A percentile compares a stretch with the other conserved stretches of the same genome.
phyloP scores from a whole-genome alignment of 2,329 filamentous ascomycete species.

The Neophaeococcomyces aloes region DNA sequence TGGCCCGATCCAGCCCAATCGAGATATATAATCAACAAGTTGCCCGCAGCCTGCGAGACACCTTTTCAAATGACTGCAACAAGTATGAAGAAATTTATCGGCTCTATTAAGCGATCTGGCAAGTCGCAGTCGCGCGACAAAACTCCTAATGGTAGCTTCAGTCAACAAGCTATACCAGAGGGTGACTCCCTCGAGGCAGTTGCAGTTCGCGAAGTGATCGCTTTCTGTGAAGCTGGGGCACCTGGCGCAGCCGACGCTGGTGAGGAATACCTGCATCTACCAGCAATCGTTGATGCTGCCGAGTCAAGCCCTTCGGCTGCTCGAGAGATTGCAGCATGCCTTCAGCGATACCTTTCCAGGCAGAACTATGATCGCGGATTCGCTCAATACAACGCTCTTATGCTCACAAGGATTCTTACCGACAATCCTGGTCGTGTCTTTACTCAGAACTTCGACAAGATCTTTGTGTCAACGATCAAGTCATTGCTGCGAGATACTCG shows the following conservation, averaged over 20 bases:
- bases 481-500: constrained; percentile 59
- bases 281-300: constrained; percentile 85
- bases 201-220: constrained; percentile 37
- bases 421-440: constrained; percentile 89
- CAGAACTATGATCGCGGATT: constrained; percentile 56
- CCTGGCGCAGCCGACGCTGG: constrained; percentile 48
- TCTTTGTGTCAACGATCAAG: constrained; percentile 68
- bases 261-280: constrained; percentile 85
- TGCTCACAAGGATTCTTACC: constrained; percentile 82
- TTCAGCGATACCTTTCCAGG: constrained; percentile 70
- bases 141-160: not conserved
- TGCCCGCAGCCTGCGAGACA: not conserved
- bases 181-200: constrained; percentile 32
- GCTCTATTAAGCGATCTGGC: constrained; percentile 5
- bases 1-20: not conserved
- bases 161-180: constrained; percentile 10
- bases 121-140: not conserved
- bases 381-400: constrained; percentile 89
- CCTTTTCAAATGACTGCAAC: constrained; percentile 5
- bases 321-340: constrained; percentile 64
- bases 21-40: not conserved
- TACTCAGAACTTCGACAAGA: constrained; percentile 78
- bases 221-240: constrained; percentile 65
- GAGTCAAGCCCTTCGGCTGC: constrained; percentile 85
- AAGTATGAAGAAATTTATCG: constrained; percentile 10